A percentile compares a stretch with the other conserved stretches of the same genome.
Conservation (phyloP, 2,329 filamentous ascomycete genomes). For the Aspergillus glaucus region DNA sequence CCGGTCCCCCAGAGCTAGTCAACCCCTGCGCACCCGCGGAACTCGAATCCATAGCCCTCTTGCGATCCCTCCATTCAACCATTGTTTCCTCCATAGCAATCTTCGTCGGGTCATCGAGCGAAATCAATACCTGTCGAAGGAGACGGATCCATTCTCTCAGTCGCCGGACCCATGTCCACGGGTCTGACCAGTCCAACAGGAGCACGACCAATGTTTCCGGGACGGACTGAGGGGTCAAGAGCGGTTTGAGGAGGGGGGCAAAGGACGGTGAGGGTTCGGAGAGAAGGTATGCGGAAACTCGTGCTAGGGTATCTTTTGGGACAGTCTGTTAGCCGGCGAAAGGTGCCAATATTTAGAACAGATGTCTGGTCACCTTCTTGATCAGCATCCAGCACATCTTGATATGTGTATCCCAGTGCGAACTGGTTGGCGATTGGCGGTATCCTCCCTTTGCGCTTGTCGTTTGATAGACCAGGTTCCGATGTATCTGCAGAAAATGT, state of each 20-base stretch:
- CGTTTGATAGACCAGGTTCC: constrained; percentile 37
- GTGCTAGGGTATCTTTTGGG: constrained; percentile 70
- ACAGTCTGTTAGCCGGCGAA: constrained; percentile 1
- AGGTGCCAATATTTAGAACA: neutral
- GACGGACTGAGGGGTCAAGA: constrained; percentile 76
- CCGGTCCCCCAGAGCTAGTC: constrained; percentile 58
- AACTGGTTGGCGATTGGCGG: constrained; percentile 87
- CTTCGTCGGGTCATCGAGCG: constrained; percentile 68
- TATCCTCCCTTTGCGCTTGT: constrained; percentile 48
- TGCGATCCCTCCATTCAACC: constrained; percentile 69
- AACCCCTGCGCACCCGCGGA: constrained; percentile 51
- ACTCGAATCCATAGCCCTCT: constrained; percentile 55
- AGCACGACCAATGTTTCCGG: constrained; percentile 83
- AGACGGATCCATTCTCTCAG: constrained; percentile 84
- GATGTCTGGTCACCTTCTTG: constrained; percentile 63
- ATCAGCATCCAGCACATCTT: constrained; percentile 87
- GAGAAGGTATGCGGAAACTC: constrained; percentile 82
- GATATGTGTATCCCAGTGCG: constrained; percentile 89
- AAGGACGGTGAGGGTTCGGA: constrained; percentile 80
- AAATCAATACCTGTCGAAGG: constrained; percentile 67
- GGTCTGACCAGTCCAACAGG: constrained; percentile 91
- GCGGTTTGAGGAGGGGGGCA: constrained; percentile 72
- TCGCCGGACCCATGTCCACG: constrained; percentile 86
- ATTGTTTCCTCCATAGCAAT: constrained; percentile 83
- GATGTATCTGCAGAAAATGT: constrained; percentile 41